These are phyloP conservation scores for Diddensiella caesifluorescens DNA, from an alignment of 805 yeast species.

Conservation along the genomic window DNA sequence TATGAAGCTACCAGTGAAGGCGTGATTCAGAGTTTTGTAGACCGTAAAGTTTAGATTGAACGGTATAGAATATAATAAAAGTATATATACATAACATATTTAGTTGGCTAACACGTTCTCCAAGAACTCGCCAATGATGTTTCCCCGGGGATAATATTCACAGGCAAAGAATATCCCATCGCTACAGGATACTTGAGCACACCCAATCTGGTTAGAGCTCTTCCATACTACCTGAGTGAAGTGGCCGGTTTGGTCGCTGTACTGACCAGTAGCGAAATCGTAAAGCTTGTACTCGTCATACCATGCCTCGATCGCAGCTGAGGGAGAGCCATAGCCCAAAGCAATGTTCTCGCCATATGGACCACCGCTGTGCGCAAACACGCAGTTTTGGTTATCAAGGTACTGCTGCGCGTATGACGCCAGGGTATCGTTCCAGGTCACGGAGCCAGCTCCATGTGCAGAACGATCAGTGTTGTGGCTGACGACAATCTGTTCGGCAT, in stretches of 20 bases:
- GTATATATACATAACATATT: background rate
- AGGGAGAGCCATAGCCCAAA: constrained; percentile 52
- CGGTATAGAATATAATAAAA: background rate
- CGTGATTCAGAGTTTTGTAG: constrained; percentile 71
- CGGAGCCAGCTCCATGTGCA: constrained; percentile 28
- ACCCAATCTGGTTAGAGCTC: constrained; percentile 55
- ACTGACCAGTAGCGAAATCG: constrained; percentile 41
- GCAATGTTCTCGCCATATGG: constrained; percentile 79
- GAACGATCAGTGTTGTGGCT: constrained; percentile 28
- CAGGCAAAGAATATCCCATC: constrained; percentile 63
- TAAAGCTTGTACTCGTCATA: constrained; percentile 57
- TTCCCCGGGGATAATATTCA: constrained; percentile 72
- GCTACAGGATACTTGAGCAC: constrained; percentile 62
- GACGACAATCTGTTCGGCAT: constrained; percentile 16
- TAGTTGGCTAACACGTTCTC: constrained; percentile 19
- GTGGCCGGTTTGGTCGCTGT: constrained; percentile 57
- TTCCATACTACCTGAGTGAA: constrained; percentile 81
- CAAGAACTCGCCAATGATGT: constrained; percentile 33
- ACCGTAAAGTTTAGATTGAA: constrained; percentile 40
- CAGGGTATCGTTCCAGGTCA: constrained; percentile 52
- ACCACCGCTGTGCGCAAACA: constrained; percentile 61
- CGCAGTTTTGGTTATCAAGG: constrained; percentile 36
- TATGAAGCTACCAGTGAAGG: constrained; percentile 71
- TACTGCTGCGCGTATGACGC: constrained; percentile 57
- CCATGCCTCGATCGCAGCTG: constrained; percentile 58